phyloP scores from a whole-genome alignment of 2,329 filamentous ascomycete species.

The Neodidymelliopsis sp. region DNA sequence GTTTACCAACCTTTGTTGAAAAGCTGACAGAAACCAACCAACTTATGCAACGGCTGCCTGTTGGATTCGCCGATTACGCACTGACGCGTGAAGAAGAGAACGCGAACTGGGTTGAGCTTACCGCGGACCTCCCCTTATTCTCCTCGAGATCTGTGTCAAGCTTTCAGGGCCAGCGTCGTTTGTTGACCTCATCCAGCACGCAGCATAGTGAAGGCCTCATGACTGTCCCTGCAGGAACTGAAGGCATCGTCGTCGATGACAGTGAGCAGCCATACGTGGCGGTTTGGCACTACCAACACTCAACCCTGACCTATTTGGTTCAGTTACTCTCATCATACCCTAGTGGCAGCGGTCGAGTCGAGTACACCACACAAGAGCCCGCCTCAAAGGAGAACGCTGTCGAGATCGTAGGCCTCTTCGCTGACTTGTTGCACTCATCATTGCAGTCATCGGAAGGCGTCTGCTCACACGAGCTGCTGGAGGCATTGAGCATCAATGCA shows the following conservation, averaged over 20 bases:
- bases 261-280: conserved; percentile 74
- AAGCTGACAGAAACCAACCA: conserved; percentile 73
- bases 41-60: conserved; percentile 79
- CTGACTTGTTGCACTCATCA: conserved; percentile 66
- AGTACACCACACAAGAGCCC: conserved; percentile 55
- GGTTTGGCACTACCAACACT: conserved; percentile 78
- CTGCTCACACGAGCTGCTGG: conserved; percentile 40
- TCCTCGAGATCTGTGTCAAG: conserved; percentile 25
- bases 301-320: conserved; percentile 79
- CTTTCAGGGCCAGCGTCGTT: conserved; percentile 33
- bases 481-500: conserved; percentile 48
- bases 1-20: conserved; percentile 62
- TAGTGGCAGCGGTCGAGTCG: conserved; percentile 59
- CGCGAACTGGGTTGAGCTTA: conserved; percentile 76
- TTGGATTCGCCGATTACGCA: conserved; percentile 75
- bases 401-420: conserved; percentile 77
- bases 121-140: conserved; percentile 70
- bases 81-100: conserved; percentile 87
- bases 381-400: conserved; percentile 68
- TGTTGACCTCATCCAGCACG: conserved; percentile 27
- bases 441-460: conserved; percentile 38
- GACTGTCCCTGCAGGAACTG: conserved; percentile 69
- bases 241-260: conserved; percentile 78
- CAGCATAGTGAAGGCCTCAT: conserved; percentile 55
- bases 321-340: conserved; percentile 75